phyloP scores from a whole-genome alignment of 2,329 filamentous ascomycete species.

The Peltaster fructicola region DNA sequence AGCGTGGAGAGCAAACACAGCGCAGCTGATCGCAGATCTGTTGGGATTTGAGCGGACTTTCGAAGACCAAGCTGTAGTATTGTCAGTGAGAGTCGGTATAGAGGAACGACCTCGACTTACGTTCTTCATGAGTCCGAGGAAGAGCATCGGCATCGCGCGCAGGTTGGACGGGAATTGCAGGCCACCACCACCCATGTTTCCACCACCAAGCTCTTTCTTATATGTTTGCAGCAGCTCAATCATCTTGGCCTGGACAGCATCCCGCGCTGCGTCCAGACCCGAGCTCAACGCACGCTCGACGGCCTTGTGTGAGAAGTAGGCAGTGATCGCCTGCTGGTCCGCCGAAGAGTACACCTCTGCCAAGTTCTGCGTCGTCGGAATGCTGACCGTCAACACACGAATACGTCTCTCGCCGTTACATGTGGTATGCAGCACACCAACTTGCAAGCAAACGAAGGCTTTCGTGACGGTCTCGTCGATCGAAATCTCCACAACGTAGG shows the following conservation, averaged over 20 bases:
- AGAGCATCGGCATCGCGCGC: conserved; percentile 70
- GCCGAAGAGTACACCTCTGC: conserved; percentile 88
- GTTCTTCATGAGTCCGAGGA: conserved; percentile 91
- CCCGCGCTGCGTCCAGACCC: conserved; percentile 76
- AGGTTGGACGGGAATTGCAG: conserved; percentile 90
- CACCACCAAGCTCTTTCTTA: conserved; percentile 88
- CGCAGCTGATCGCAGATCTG: conserved; percentile 81
- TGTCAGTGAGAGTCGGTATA: conserved; percentile 11
- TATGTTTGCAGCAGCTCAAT: conserved; percentile 89
- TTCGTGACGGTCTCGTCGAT: conserved; percentile 91
- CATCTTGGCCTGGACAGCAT: conserved; percentile 79
- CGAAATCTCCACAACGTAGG: conserved; percentile 93
- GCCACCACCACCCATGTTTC: conserved; percentile 81
- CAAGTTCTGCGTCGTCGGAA: conserved; percentile 81
- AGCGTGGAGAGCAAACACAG: conserved; percentile 88
- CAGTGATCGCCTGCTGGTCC: conserved; percentile 81
- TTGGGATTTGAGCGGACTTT: conserved; percentile 84
- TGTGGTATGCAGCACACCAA: conserved; percentile 89
- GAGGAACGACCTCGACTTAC: conserved; percentile 32
- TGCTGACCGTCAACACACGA: conserved; percentile 76
- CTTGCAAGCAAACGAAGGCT: conserved; percentile 81
- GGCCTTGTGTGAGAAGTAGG: conserved; percentile 94
- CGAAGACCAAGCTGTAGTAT: conserved; percentile 49
- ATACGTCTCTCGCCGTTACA: conserved; percentile 95
- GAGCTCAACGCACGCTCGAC: conserved; percentile 76